Base-by-base conservation (phyloP, 208 protist genomes). In the Acanthamoeba pearcei region DNA sequence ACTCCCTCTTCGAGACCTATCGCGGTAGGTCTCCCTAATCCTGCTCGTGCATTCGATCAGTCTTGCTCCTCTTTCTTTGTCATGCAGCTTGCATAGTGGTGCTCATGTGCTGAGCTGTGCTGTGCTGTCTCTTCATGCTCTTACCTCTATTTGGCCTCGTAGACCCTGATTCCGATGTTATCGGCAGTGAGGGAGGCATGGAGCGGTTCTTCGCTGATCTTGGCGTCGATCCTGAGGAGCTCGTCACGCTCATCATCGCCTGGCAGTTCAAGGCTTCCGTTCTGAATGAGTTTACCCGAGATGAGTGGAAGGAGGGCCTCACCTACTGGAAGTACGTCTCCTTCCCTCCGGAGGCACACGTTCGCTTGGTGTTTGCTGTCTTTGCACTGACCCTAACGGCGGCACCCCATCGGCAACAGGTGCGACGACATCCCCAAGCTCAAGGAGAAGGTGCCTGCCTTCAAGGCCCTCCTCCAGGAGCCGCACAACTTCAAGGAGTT, bases 171-270 rank as follows among this genome's bases (percentile, higher is more conserved):
- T 51, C 46, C 10, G 78, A 88, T 22, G 53, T 78, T 42, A 95
- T 95, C 27, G 57, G 49, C 62, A 8, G 17, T n/a, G 80, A 38
- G 27, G 76, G 76, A 10, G 94, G 94, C 32, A 94, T 93, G 64
- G 85, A 94, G 72, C 46, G 64, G 85, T 62, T 93, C 53, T 95
- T 91, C 51, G 42, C 29, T 15, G 95, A 96, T n/a, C 64, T 96
- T 9, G 95, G 62, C 38, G 70, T 96, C 5, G 95, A 96, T 22
- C 90, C 91, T 0, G 49, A 70, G n/a, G 70, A 96, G 19, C 8
- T 95, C 12, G 13, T 95, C 42, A 82, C 94, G 55, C 95, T 96
- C 49, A 94, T 96, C n/a, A 68, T 96, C 24, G 90, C 91, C 29
- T 95, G 91, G 78, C 38, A 85, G 76, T 70, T 93, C 42, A 49